Base-by-base conservation (phyloP, 1,284 basidiomycete genomes). In the Termitomyces sp. region DNA sequence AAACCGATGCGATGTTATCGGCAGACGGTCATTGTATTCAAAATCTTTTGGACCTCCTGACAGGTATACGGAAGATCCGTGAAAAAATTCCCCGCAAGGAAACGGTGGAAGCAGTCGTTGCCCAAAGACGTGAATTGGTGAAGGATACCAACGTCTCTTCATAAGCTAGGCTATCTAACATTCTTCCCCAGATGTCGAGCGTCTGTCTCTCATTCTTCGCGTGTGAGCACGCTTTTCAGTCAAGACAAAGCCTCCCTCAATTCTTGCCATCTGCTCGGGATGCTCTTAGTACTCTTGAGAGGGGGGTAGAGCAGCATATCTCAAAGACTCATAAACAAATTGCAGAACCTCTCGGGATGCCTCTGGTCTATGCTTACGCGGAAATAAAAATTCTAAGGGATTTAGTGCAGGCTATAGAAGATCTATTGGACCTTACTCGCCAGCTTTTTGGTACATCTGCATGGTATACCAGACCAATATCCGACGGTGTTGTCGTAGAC, bases 1-100 rank as follows among this genome's bases (percentile, higher is more conserved):
- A 79, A 79, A 74, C 77, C 78, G 8, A 70, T 78, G 60, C 65
- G 66, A 10, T 68, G 72, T 49, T 80, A 80, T 56, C 68, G 72
- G 28, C 64, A 71, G 40, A 64, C 72, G 4, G 66, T 77, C 26
- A 56, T 52, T 0, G 64, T 65, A n/a, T 64, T 78, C 77, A 78
- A 54, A 71, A 68, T 46, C 61, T 75, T 19, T 66, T 78, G 3
- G 77, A 80, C 55, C 61, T 74, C 11, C 67, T 79, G 61, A 75
- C 71, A 1, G 76, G 76, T 26, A 61, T 80, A 8, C 68, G 78
- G 13, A 76, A 76, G 61, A 69, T 79, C 42, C 64, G 76, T 35
- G 73, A 78, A 58, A 73, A 78, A 52, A 77, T 79, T 14, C 75
- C 77, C 13, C 67, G 71, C 10, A 70, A 71, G 54, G 70, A 77